Conservation (phyloP, 2,329 filamentous ascomycete species). For the Aspergillus fijiensis region DNA sequence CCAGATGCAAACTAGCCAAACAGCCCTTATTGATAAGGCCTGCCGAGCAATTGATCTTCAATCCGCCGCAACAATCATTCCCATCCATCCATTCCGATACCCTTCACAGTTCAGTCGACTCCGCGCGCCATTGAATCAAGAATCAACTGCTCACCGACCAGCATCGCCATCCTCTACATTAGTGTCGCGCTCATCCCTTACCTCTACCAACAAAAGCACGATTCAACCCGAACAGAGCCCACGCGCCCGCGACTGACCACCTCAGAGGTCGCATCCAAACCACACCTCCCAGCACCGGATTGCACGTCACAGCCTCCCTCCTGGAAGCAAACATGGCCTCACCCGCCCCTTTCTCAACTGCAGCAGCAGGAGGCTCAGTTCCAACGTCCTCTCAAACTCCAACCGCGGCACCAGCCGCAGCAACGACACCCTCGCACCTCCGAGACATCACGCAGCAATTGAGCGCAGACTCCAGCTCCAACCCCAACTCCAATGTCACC, state of each 20-base stretch:
- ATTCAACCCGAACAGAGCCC: neutral
- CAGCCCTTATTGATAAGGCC: constrained; percentile 26
- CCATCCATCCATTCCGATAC: constrained; percentile 6
- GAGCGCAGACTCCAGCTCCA: neutral
- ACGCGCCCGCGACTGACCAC: neutral
- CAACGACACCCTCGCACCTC: neutral
- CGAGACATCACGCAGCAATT: neutral
- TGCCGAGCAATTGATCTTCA: neutral
- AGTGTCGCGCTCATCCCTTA: neutral
- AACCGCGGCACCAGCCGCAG: neutral
- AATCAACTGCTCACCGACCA: too few species aligned
- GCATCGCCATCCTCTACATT: too few species aligned
- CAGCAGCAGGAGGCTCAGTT: neutral
- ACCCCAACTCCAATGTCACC: neutral
- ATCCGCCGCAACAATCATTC: constrained; percentile 3
- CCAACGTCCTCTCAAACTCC: neutral
- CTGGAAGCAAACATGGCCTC: neutral
- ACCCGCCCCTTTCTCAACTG: neutral
- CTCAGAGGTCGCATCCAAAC: neutral
- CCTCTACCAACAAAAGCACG: neutral
- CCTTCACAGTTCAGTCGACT: neutral
- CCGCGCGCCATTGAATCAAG: too few species aligned
- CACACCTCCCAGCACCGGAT: neutral
- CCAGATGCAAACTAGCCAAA: constrained; percentile 39
- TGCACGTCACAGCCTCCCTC: neutral